Percentiles rank a stretch among this genome's conserved stretches.
These are phyloP conservation scores for Cenchrus fungigraminus DNA, from an alignment of 176 grass and related monocot genomes.

Conservation along the genomic window DNA sequence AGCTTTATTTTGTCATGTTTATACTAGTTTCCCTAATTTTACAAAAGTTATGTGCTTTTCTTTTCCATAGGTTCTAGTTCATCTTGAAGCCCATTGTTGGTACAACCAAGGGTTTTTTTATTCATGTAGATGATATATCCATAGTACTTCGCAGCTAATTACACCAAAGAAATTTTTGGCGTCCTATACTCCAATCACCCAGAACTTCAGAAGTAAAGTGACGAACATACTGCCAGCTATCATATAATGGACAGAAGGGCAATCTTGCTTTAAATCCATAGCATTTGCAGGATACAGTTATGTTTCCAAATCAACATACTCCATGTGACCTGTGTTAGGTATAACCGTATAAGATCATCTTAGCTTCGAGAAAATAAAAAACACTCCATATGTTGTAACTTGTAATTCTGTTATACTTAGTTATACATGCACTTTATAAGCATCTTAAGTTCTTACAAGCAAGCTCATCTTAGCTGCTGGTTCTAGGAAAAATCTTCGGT, in stretches of 20 bases:
- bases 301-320: slow-evolving; percentile 26
- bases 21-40: background rate
- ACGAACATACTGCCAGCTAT: background rate
- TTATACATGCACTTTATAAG: too few species aligned
- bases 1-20: background rate
- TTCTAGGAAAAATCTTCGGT: background rate
- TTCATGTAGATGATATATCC: too few species aligned
- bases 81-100: too few species aligned
- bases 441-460: too few species aligned
- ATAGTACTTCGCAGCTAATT: background rate
- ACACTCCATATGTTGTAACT: too few species aligned
- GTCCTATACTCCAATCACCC: background rate
- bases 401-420: too few species aligned
- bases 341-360: background rate
- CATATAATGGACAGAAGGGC: background rate
- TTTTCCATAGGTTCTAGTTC: too few species aligned
- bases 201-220: slow-evolving; percentile 5
- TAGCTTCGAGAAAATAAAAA: background rate
- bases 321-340: background rate
- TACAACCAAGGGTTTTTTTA: too few species aligned
- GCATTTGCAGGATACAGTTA: slow-evolving; percentile 30
- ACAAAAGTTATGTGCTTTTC: too few species aligned
- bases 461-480: too few species aligned
- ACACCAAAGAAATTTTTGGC: slow-evolving; percentile 2
- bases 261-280: slow-evolving; percentile 21